phyloP scores from a whole-genome alignment of 75 land plant species.

The Pseudotsuga menziesii region DNA sequence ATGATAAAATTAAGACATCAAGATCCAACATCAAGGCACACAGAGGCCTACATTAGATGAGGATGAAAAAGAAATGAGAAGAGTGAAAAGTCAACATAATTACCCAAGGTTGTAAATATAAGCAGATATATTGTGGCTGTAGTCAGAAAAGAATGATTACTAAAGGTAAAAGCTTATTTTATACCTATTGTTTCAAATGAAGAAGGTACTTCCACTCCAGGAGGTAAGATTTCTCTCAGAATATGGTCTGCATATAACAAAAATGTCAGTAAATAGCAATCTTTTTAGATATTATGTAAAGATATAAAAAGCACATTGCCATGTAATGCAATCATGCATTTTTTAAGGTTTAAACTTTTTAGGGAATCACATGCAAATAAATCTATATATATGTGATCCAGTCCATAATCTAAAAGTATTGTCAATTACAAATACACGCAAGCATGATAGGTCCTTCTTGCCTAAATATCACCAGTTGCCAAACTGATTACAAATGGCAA shows the following conservation, averaged over 20 bases:
- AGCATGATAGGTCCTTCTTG: no score
- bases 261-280: background rate
- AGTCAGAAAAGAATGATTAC: background rate
- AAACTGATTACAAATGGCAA: no score
- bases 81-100: background rate
- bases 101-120: background rate
- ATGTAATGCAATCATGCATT: background rate
- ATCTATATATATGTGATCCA: no score
- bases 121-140: background rate
- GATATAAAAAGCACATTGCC: background rate
- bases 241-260: slow-evolving; percentile 62
- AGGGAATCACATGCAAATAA: no score
- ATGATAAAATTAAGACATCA: background rate
- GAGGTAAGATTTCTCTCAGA: slow-evolving; percentile 80
- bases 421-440: no score
- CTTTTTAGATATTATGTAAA: background rate
- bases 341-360: no score
- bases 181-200: slow-evolving; percentile 96
- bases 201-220: slow-evolving; percentile 79
- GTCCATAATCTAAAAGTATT: no score
- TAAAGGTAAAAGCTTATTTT: slow-evolving; percentile 18
- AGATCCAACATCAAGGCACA: background rate
- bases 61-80: background rate
- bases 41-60: background rate
- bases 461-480: no score